Evolutionary conservation across 306 rosid genomes (phyloP).

Genomic region (Prunus kanzakura): DNA sequence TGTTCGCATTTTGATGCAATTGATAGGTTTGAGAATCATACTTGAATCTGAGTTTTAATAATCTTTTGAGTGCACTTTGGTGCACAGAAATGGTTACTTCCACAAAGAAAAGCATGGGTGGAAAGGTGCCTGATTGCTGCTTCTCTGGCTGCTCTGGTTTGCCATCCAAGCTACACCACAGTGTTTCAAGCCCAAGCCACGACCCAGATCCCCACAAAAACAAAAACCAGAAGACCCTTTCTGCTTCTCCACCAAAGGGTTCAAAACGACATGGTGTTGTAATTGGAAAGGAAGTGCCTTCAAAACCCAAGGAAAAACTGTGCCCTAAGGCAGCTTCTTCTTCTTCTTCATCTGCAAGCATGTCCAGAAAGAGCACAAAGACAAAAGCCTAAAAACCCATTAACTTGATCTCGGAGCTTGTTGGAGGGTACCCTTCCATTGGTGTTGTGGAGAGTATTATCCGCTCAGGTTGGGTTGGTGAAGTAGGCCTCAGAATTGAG

Average conservation of each 20-base stretch:
- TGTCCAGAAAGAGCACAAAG: background rate
- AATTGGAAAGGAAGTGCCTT: background rate
- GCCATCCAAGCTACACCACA: conserved; percentile 27
- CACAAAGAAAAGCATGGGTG: conserved; percentile 13
- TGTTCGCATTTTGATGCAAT: too few relatives aligned
- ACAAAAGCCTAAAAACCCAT: background rate
- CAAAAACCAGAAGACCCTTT: background rate
- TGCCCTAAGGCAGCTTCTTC: background rate
- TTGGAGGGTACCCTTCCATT: background rate
- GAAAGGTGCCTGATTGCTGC: conserved; percentile 27
- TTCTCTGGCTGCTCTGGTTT: conserved; percentile 18
- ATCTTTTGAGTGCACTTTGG: background rate
- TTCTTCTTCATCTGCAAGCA: background rate
- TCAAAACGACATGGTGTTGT: background rate
- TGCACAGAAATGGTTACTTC: background rate
- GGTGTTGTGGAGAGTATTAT: conserved; percentile 4
- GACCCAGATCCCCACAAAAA: too few relatives aligned
- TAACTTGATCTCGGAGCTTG: background rate
- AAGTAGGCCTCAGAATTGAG: conserved; percentile 1
- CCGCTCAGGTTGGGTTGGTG: conserved; percentile 10
- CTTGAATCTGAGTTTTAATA: background rate
- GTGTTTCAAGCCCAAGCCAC: conserved; percentile 19
- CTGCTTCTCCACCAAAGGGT: background rate
- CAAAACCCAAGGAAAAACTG: background rate
- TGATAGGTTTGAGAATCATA: too few relatives aligned